phyloP scores from a whole-genome alignment of 345 rosid species.

The Hirschfeldia incana region DNA sequence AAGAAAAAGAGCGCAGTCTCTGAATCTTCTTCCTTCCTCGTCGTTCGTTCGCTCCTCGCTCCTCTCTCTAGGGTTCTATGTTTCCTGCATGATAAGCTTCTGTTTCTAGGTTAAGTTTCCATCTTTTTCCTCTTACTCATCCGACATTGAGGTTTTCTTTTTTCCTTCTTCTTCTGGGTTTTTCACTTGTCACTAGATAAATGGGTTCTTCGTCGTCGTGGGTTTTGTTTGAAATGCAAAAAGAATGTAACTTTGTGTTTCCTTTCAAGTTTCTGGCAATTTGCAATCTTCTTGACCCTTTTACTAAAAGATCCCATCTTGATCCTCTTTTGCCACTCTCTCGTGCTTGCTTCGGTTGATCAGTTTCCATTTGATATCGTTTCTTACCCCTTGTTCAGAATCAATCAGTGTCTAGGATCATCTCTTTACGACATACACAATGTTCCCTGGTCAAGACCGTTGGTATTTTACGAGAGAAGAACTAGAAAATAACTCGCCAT shows the following conservation, averaged over 20 bases:
- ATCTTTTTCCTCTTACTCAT: not conserved
- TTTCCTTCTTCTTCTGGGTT: not conserved
- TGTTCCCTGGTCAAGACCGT: not conserved
- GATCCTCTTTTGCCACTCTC: not conserved
- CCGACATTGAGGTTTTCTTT: not conserved
- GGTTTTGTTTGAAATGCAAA: not conserved
- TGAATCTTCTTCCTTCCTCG: not conserved
- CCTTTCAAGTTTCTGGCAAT: not conserved
- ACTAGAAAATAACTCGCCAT: constrained; percentile 64
- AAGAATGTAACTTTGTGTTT: not conserved
- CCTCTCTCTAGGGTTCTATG: not conserved
- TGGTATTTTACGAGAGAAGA: constrained; percentile 77
- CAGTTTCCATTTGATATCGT: not conserved
- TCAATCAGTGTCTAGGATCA: not conserved
- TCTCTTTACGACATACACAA: not conserved
- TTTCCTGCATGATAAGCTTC: not conserved
- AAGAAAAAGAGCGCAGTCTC: not conserved
- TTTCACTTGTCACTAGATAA: not conserved
- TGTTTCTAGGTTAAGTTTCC: not conserved
- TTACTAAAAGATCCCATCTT: not conserved
- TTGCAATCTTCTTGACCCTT: not conserved
- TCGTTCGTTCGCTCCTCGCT: not conserved
- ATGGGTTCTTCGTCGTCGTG: not conserved
- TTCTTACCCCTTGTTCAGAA: not conserved
- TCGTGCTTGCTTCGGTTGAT: not conserved